Evolutionary conservation across 257 asterid species (phyloP), one percentile per base, ranked within the genome.

Genomic region (Salvia splendens): DNA sequence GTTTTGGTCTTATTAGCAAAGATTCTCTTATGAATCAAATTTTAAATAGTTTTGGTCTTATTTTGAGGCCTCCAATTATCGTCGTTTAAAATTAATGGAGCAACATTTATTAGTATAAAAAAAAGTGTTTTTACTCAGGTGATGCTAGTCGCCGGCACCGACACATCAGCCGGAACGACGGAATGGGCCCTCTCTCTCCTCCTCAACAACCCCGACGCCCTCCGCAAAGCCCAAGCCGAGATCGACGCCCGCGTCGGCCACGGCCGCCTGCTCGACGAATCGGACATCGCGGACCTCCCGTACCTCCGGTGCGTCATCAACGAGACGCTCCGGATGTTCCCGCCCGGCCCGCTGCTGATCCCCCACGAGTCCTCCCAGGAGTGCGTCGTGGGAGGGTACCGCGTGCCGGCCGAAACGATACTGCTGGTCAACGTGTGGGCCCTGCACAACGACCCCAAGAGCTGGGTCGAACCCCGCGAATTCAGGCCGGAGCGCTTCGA

Each of bases 401-500:
- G 59, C 0, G 73, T 88, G 4, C 93, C 96, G 0, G 24, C 51
- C 1, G 82, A 80, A 16, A 82, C 96, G 0, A 86, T 88, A 85
- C 52, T 88, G 54, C 7, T 88, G 6, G 81, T 88, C 1, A 86
- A 88, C 51, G n/a, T 56, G 12, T 88, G 90, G 84, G 84, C 85
- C 12, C 80, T 88, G 30, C 96, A 88, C 0, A 86, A 81, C 14
- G 91, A 88, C 42, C 82, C 87, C 2, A 79, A 74, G 59, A 14
- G 61, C 8, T 88, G 91, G 91, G 78, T 79, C 0, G 81, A 84
- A 3, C 81, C 85, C 1, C 14, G 50, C n/a, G 75, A 73, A 64
- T 88, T 88, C 63, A 79, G 67, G 59, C 96, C 96, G 0, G 89
- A 88, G 71, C 83, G 93, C 28, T 86, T 84, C n/a, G 83, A 80